These are phyloP conservation scores for Chalciporus piperatus DNA, from an alignment of 768 basidiomycete species.

Conservation along the genomic window DNA sequence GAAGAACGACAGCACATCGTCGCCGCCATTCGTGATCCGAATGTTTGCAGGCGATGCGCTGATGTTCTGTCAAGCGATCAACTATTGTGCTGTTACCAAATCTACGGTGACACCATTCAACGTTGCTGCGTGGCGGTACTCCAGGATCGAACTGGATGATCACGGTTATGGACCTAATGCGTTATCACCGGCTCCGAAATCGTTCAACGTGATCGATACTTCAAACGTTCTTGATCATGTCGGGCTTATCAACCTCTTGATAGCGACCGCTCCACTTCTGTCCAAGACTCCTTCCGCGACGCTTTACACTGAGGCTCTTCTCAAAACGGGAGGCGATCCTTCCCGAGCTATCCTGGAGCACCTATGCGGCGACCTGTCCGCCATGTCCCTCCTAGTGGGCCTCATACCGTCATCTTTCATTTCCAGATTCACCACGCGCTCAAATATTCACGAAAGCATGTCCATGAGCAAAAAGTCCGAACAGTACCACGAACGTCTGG, in stretches of 20 bases:
- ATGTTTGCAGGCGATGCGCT: slow-evolving; percentile 30
- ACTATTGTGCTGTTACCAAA: slow-evolving; percentile 7
- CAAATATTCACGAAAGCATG: slow-evolving; percentile 20
- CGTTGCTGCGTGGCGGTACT: slow-evolving; percentile 22
- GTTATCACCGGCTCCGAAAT: slow-evolving; percentile 16
- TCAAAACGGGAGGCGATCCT: slow-evolving; percentile 10
- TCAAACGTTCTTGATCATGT: slow-evolving; percentile 27
- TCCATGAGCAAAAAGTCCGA: neutral
- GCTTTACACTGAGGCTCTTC: slow-evolving; percentile 28
- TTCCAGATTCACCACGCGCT: slow-evolving; percentile 24
- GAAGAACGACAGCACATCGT: slow-evolving; percentile 9
- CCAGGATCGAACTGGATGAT: slow-evolving; percentile 21
- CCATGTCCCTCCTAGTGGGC: slow-evolving; percentile 25
- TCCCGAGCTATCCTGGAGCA: slow-evolving; percentile 16
- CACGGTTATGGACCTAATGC: slow-evolving; percentile 14
- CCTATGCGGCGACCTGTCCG: slow-evolving; percentile 23
- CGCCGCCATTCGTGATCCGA: slow-evolving; percentile 23
- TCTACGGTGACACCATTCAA: slow-evolving; percentile 18
- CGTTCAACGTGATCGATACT: slow-evolving; percentile 32
- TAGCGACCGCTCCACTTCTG: slow-evolving; percentile 23
- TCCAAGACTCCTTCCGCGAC: slow-evolving; percentile 16
- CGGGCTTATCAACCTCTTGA: slow-evolving; percentile 28
- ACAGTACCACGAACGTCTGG: slow-evolving; percentile 26
- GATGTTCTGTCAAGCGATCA: slow-evolving; percentile 21
- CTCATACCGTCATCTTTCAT: slow-evolving; percentile 21